Base-by-base conservation (phyloP, 2,329 filamentous ascomycete species). In the Colletotrichum tamarilloi region DNA sequence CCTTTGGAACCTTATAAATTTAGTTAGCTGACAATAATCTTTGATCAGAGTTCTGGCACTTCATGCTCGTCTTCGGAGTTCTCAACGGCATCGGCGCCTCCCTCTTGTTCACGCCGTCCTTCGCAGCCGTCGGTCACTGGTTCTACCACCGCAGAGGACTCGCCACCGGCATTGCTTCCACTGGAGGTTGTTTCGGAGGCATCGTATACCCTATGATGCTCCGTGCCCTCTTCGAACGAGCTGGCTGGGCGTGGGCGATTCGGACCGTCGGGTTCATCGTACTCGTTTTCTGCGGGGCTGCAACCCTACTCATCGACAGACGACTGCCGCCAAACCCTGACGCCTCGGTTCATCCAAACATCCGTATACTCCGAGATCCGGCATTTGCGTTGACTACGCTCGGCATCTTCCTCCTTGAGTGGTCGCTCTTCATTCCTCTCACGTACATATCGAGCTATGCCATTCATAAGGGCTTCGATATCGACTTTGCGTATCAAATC, bases 391-490 rank as follows among this genome's bases (percentile, higher is more conserved):
- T 94, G 66, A 91, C 92, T 0, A 92, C 92, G 0, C 76, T 88
- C 0, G 92, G 90, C 24, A 87, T 94, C 62, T 95, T 94, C 81
- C 85, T 95, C 65, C 85, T 94, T 63, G 92, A 95, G 82, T 93
- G 92, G 82, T 92, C 91, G 0, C 86, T 94, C 24, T 95, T 95
- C 79, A 88, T 97, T 22, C 95, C 95, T 0, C 87, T 98, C 68
- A 92, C 92, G 3, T 98, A 95, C 80, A 90, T 97, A 49, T 92
- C 92, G 7, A 92, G 91, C 1, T 98, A 95, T 79, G 92, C 93
- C 1, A 82, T 94, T 3, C 81, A 85, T 42, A 85, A 91, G 69
- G 92, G 93, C 24, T 91, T 97, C 78, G 85, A 84, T 38, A 79
- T 85, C 4, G 81, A 85, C 1, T 93, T 97, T 77, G 90, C 93